Percentiles rank a stretch among this genome's conserved stretches.
Evolutionary conservation across 441 rosid genomes (phyloP).

Genomic region (Adansonia madagascariensis): DNA sequence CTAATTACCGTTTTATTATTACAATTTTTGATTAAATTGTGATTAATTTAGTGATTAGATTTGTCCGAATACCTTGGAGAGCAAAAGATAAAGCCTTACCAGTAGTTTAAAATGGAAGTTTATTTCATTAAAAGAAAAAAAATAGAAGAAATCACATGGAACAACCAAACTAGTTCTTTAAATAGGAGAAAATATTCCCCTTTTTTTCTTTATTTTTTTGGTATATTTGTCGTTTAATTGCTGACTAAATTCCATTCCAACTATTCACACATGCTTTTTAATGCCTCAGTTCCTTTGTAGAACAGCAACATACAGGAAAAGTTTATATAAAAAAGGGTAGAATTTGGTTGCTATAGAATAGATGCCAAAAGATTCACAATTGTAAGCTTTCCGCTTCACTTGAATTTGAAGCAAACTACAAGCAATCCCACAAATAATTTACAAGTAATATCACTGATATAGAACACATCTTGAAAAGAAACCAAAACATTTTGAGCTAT

Average conservation of each 20-base stretch:
- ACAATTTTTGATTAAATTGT: background rate
- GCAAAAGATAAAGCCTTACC: too few species aligned
- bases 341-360: background rate
- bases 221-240: background rate
- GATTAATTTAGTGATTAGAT: background rate
- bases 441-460: background rate
- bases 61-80: background rate
- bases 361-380: background rate
- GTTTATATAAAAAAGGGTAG: background rate
- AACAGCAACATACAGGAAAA: background rate
- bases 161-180: background rate
- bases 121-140: background rate
- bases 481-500: constrained; percentile 16
- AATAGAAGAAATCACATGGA: background rate
- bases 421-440: constrained; percentile 15
- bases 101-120: too few species aligned
- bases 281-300: background rate
- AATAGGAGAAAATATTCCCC: background rate
- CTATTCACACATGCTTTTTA: background rate
- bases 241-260: background rate
- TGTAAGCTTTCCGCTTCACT: background rate
- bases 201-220: background rate
- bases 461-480: constrained; percentile 7
- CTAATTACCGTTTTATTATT: background rate
- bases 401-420: background rate